Conservation (phyloP, 2,329 filamentous ascomycete species). For the Pseudopyricularia javanii region DNA sequence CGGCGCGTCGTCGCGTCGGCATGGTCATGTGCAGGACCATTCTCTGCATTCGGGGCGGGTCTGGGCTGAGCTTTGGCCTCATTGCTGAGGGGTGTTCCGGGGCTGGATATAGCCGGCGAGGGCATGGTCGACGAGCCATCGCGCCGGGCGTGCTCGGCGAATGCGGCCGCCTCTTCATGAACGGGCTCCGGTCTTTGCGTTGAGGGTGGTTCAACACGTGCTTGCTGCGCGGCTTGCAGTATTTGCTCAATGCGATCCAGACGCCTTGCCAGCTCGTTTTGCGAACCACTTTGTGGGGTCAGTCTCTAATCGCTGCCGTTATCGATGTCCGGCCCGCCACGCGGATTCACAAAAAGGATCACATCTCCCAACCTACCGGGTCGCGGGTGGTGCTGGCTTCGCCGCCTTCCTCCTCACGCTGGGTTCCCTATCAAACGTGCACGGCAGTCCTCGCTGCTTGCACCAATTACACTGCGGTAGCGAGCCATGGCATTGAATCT, state of each 20-base stretch:
- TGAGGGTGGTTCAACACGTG: not conserved
- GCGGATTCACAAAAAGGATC: not conserved
- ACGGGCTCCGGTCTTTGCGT: not conserved
- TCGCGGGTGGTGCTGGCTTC: not conserved
- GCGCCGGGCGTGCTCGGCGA: not conserved
- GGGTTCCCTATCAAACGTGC: conserved; percentile 2
- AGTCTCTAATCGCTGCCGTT: not conserved
- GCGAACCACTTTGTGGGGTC: not conserved
- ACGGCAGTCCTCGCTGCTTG: conserved; percentile 5
- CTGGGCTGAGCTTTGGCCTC: not conserved
- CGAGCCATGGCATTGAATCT: conserved; percentile 7
- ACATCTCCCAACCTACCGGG: not conserved
- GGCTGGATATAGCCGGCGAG: not conserved
- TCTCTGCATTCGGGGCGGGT: not conserved
- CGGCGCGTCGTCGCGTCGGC: not conserved
- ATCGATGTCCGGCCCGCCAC: not conserved
- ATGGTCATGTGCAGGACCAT: not conserved
- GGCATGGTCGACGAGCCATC: not conserved
- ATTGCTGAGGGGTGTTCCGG: not conserved
- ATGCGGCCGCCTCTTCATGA: not conserved
- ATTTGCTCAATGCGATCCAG: conserved; percentile 3
- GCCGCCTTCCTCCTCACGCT: conserved; percentile 1
- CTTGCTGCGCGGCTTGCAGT: not conserved
- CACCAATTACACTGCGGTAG: conserved; percentile 7
- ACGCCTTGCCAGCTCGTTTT: conserved; percentile 1